Evolutionary conservation across 176 grass and related monocot species (phyloP), one percentile per base, ranked within the genome.

Genomic region (Triticum urartu): DNA sequence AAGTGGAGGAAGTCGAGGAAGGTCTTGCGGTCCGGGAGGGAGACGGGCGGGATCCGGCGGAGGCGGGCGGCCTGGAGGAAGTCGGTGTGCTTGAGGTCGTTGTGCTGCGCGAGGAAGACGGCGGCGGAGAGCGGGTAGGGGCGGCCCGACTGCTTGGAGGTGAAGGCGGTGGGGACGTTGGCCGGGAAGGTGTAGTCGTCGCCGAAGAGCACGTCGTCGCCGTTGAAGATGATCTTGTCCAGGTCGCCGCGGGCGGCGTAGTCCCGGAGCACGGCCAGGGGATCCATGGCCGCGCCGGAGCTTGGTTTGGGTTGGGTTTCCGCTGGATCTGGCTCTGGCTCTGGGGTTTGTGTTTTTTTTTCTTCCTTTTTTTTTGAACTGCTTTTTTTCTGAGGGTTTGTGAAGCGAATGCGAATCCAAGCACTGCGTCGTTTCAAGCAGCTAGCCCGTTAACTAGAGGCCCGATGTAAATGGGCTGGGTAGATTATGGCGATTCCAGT

Each of bases 11-110:
- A 98, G 68, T 98, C 97, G 75, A 98, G 93, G 61, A 98, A 87
- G 82, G 97, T 84, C 78, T 95, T 95, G 56, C 94, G 93, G 86
- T 96, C 92, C 7, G 93, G 92, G 65, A 98, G 87, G 33, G 97
- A 95, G 8, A 98, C 86, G 9, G 97, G 80, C 25, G 91, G 92
- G 90, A 98, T 85, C 75, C 92, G 97, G 82, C 84, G 86, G 21
- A 90, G 88, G 33, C 93, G 86, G 13, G 93, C 89, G 40, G 96
- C 91, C 81, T 98, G 96, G 69, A 98, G 89, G 84, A 94, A 95
- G 61, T 98, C 96, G 21, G 93, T 98, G 90, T 98, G 93, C 83
- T 95, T 94, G 78, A 98, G 83, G 79, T 92, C 80, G 84, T 92
- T 89, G 79, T 98, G 91, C 72, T 91, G 93, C 40, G 91, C 87